Evolutionary conservation across 176 grass and related monocot species (phyloP).

Genomic region (Carex scoparia): DNA sequence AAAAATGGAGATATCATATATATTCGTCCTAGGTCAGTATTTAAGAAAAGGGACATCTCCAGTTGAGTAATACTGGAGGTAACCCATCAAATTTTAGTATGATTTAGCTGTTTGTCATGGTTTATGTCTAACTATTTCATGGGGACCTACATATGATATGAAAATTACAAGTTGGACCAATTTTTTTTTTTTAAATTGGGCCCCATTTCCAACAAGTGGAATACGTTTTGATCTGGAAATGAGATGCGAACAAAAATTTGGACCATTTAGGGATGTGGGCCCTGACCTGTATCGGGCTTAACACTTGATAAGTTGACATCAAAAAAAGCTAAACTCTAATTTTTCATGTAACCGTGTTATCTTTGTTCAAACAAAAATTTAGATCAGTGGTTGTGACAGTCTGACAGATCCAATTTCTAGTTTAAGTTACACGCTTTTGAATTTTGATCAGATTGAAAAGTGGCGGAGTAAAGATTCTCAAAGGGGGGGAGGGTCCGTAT

Average conservation of each 20-base stretch:
- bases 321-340: neutral
- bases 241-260: neutral
- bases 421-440: no score
- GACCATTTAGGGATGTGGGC: neutral
- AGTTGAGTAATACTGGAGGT: neutral
- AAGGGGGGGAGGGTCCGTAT: no score
- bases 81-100: neutral
- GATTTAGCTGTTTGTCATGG: neutral
- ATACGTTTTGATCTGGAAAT: constrained; percentile 11
- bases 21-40: neutral
- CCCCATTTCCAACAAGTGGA: neutral
- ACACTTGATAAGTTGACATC: neutral
- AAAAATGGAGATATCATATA: no score
- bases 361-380: no score
- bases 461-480: no score
- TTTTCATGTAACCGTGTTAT: no score
- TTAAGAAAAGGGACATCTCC: neutral
- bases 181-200: neutral
- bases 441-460: no score
- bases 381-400: no score
- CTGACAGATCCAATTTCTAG: no score
- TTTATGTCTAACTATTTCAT: constrained; percentile 6
- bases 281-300: neutral
- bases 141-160: neutral
- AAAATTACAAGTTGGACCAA: neutral